Percentiles rank a stretch among this genome's conserved stretches.
Conservation (phyloP, 2,329 filamentous ascomycete species). For the Achaetomium macrosporum region DNA sequence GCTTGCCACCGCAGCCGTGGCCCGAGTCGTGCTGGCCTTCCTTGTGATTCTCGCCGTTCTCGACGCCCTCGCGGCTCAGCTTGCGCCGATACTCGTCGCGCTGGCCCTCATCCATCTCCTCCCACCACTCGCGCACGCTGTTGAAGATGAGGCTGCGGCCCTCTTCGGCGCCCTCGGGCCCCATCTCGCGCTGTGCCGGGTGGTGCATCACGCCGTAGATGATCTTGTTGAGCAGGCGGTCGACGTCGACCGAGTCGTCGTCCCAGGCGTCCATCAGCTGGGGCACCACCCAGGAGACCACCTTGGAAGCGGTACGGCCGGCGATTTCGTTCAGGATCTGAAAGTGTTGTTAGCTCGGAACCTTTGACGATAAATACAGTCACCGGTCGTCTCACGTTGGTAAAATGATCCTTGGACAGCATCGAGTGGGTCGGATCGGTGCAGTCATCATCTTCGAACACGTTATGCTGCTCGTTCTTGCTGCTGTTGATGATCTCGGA, state of each 20-base stretch:
- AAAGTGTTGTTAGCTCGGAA: slow-evolving; percentile 1
- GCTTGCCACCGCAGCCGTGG: slow-evolving; percentile 73
- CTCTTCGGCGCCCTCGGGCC: slow-evolving; percentile 63
- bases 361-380: slow-evolving; percentile 8
- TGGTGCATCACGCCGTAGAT: slow-evolving; percentile 82
- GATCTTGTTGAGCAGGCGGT: slow-evolving; percentile 68
- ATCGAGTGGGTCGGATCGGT: slow-evolving; percentile 90
- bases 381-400: slow-evolving; percentile 53
- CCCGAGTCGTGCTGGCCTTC: slow-evolving; percentile 77
- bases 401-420: slow-evolving; percentile 94
- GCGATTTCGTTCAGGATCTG: slow-evolving; percentile 76
- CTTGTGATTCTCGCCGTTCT: slow-evolving; percentile 76
- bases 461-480: slow-evolving; percentile 74
- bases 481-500: slow-evolving; percentile 83
- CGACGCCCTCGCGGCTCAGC: slow-evolving; percentile 72
- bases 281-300: slow-evolving; percentile 80
- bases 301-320: slow-evolving; percentile 71
- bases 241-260: slow-evolving; percentile 62
- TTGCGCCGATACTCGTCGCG: slow-evolving; percentile 65
- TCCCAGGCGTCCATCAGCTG: slow-evolving; percentile 88
- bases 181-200: slow-evolving; percentile 67
- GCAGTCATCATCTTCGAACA: slow-evolving; percentile 72
- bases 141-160: slow-evolving; percentile 72
- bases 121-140: slow-evolving; percentile 82
- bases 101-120: slow-evolving; percentile 53